Base-by-base conservation (phyloP, 352 stramenopile genomes). In the Phytopythium chamaehyphon region DNA sequence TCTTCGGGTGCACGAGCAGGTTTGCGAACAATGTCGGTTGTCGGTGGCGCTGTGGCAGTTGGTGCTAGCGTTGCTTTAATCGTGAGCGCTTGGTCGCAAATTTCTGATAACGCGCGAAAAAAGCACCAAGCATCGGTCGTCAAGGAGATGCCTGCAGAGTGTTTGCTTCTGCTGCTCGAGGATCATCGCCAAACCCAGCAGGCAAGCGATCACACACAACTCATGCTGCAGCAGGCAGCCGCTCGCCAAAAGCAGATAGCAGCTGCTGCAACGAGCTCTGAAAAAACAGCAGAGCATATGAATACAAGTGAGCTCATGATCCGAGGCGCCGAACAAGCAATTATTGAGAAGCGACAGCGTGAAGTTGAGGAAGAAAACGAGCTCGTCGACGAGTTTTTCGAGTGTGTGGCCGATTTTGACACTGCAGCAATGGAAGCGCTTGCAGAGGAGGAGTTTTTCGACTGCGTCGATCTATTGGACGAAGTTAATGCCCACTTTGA, bases 361-460 rank as follows among this genome's bases (percentile, higher is more conserved):
- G 59, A 73, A 23, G 36, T 59, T 21, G 55, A 71, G 19, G 51
- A 68, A 51, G 73, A 83, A n/a, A 67, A 80, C 23, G 69, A 62
- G 18, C 51, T 89, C 3, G 66, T 90, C 9, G 76, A 92, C 33
- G 71, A 84, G 19, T 94, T 91, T 55, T 92, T 83, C 40, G 77
- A 94, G 14, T 90, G 81, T 37, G 38, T 74, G 31, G 61, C 66
- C 8, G 63, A 72, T 47, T 71, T 71, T 28, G 78, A 87, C 47
- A 61, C 75, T 22, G 81, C 83, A 3, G 51, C 51, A 3, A 42
- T 88, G 47, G 64, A 91, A 42, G 73, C 74, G 12, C 72, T 88
- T 46, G 81, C 65, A 0, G 83, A 94, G 59, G 79, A 94, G 43
- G 79, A 90, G 47, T 94, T 91, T 42, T 92, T 90, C 42, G 83